Evolutionary conservation across 2,329 filamentous ascomycete genomes (phyloP).

Genomic region (Alternaria infectoria): DNA sequence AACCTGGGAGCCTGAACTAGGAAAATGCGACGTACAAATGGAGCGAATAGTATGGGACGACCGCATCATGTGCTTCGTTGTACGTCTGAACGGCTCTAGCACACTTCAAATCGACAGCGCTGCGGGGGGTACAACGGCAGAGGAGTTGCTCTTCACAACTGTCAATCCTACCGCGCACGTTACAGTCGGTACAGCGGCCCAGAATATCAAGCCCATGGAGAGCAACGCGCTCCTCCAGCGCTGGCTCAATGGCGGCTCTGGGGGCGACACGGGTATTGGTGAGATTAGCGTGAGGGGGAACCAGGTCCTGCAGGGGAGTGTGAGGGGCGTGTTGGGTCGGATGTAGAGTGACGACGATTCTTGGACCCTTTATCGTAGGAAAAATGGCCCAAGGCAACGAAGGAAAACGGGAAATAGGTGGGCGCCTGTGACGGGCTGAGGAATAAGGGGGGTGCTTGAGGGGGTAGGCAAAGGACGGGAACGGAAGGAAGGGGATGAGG

Average conservation of each 20-base stretch:
- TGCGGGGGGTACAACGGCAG: conserved; percentile 47
- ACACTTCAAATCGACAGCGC: conserved; percentile 26
- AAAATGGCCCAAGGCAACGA: no score
- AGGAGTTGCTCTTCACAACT: conserved; percentile 62
- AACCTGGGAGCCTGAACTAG: conserved; percentile 61
- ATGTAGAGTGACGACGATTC: conserved; percentile 14
- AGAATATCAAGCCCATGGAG: conserved; percentile 85
- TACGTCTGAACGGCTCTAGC: conserved; percentile 58
- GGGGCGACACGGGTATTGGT: conserved; percentile 58
- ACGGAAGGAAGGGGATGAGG: neutral
- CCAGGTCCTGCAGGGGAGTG: conserved; percentile 62
- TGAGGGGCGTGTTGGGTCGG: conserved; percentile 53
- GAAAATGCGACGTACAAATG: conserved; percentile 67
- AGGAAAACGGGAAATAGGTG: no score
- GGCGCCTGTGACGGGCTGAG: neutral
- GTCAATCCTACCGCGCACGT: conserved; percentile 84
- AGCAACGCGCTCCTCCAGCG: conserved; percentile 81
- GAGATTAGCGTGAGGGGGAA: conserved; percentile 62
- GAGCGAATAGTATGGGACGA: conserved; percentile 80
- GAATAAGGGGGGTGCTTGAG: neutral
- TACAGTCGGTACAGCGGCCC: conserved; percentile 81
- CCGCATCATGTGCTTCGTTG: conserved; percentile 89
- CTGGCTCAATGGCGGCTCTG: conserved; percentile 72
- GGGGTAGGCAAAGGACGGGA: neutral
- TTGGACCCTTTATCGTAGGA: no score